Evolutionary conservation across 208 protist genomes (phyloP), one percentile per base, ranked within the genome.

Genomic region (Herpetomonas tarakana): DNA sequence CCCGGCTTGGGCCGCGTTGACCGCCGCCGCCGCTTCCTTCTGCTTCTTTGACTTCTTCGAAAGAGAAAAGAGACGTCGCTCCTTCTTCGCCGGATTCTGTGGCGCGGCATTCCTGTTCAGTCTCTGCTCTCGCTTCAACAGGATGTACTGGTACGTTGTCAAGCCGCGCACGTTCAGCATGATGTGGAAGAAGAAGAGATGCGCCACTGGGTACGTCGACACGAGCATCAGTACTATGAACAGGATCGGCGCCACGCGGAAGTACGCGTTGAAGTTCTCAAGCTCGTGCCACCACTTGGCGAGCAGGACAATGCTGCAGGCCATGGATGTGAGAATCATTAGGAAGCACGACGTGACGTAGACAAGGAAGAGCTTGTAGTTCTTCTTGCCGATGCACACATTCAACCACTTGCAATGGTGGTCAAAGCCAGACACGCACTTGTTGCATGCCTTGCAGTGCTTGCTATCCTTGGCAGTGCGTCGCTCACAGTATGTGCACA

Each of bases 371-470:
- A 70, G 44, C 2, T 53, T 16, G 63, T 95, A 97, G 71, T 97
- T 96, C 21, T 59, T 60, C 22, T 52, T 41, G 12, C 92, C 92
- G 46, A 97, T 72, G 71, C 91, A 97, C 45, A 80, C 76, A 70
- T 94, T 95, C 7, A 97, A 57, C 91, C 91, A 97, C 73, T 85
- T 85, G 65, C 91, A 97, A 66, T 97, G 91, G 67, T 97, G 91
- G 56, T 97, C 91, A 65, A 97, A 95, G 35, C 71, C 71, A n/a
- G 24, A 52, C 4, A 93, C 76, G 58, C 91, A 97, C 64, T 90
- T 89, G 60, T 92, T 92, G 60, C 91, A 96, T 26, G 76, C 71
- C 64, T 86, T 85, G 67, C 91, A 96, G 62, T 96, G 91, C 54
- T 91, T 89, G 25, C 76, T 75, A 16, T 55, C 52, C 41, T 59